These are phyloP conservation scores for Penicillium nucicola DNA, from an alignment of 495 filamentous ascomycete species.

Conservation along the genomic window DNA sequence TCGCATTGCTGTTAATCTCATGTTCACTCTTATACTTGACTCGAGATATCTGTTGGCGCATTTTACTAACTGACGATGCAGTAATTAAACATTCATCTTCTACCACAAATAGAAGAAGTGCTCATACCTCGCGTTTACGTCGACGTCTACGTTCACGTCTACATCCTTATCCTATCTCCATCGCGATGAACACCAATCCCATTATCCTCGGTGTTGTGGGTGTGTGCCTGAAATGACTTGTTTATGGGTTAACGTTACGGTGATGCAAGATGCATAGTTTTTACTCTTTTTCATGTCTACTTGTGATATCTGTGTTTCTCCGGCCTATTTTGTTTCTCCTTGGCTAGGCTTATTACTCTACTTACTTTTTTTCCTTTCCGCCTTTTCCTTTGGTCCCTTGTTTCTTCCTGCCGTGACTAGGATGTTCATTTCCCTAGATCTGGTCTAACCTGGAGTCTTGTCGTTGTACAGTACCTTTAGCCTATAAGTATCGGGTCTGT, in stretches of 20 bases:
- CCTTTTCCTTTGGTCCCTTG: background rate
- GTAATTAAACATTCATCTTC: constrained; percentile 20
- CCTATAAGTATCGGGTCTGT: constrained; percentile 13
- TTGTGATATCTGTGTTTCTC: constrained; percentile 4
- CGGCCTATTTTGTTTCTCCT: constrained; percentile 2
- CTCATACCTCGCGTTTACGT: constrained; percentile 2
- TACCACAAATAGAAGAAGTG: constrained; percentile 18
- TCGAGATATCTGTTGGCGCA: constrained; percentile 1
- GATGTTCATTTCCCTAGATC: constrained; percentile 12
- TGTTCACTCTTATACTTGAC: background rate
- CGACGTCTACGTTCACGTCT: too few species aligned
- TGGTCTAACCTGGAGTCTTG: constrained; percentile 11
- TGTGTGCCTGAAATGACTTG: constrained; percentile 1
- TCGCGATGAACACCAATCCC: background rate
- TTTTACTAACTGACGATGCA: constrained; percentile 25
- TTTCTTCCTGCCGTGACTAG: constrained; percentile 3
- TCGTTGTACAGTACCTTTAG: constrained; percentile 15
- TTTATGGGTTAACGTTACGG: constrained; percentile 4
- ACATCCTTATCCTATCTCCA: background rate
- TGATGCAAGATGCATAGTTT: constrained; percentile 20
- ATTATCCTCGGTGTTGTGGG: background rate
- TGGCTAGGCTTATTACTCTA: background rate
- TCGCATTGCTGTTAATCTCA: background rate
- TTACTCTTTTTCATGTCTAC: constrained; percentile 1
- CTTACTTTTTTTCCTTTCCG: background rate